Evolutionary conservation across 2,329 filamentous ascomycete genomes (phyloP).

Genomic region (Dothistroma pini): DNA sequence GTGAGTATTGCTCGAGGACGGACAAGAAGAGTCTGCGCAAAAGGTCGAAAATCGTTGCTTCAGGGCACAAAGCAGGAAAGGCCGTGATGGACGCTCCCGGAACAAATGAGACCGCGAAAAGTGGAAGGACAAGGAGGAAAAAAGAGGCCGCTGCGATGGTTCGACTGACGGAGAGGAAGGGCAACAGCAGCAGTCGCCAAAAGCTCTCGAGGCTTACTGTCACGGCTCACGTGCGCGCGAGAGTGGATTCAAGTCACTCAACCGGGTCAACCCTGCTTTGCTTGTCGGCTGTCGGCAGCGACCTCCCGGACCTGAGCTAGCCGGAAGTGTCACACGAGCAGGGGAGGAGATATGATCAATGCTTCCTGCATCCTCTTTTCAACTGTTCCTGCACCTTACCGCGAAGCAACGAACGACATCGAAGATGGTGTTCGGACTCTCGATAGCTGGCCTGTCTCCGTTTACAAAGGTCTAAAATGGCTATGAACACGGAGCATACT

Average conservation of each 20-base stretch:
- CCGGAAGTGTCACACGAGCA: not conserved
- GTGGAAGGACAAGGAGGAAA: slow-evolving; percentile 14
- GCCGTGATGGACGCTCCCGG: not conserved
- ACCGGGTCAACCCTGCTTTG: not conserved
- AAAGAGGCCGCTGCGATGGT: slow-evolving; percentile 9
- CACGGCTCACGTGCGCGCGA: not conserved
- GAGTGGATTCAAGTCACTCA: not conserved
- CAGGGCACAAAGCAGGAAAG: not conserved
- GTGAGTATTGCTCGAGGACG: not conserved
- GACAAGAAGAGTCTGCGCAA: not conserved
- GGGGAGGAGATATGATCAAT: too few species aligned
- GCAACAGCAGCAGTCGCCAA: not conserved
- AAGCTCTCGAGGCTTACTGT: not conserved
- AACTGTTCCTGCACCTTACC: too few species aligned
- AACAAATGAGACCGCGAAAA: slow-evolving; percentile 34
- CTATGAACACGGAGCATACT: slow-evolving; percentile 15
- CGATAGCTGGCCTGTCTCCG: not conserved
- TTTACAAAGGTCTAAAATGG: slow-evolving; percentile 8
- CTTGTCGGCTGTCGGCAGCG: not conserved
- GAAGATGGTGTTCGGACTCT: not conserved
- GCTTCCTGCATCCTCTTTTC: too few species aligned
- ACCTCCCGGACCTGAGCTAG: not conserved
- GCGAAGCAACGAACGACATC: not conserved
- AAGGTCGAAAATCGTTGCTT: not conserved
- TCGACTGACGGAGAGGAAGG: not conserved